Evolutionary conservation across 768 basidiomycete genomes (phyloP), one percentile per base, ranked within the genome.

Genomic region (Kwoniella shandongensis): DNA sequence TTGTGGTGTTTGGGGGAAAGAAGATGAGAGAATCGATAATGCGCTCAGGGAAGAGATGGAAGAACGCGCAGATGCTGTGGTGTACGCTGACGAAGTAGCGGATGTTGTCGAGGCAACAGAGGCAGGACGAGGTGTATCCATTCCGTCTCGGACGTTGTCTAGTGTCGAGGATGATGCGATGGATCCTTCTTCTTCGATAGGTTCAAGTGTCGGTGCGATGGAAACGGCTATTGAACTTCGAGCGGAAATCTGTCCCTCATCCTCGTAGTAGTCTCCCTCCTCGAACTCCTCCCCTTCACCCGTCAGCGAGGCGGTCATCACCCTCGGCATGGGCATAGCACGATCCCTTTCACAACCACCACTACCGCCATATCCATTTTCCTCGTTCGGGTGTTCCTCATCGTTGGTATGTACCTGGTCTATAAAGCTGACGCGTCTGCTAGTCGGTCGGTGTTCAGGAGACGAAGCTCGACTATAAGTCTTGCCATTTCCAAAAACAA

Each of bases 21-120:
- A 49, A 4, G 63, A 61, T 1, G 63, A 65, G 18, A 65, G 30
- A 38, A 59, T 54, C 15, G 63, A 65, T n/a, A 65, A 32, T 10
- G 62, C 57, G 4, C 52, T 56, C 3, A 63, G 44, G 25, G 59
- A 59, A 4, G 62, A 63, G 30, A 63, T 52, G 15, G 57, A 59
- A 22, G 62, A 63, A 35, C 62, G 46, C 5, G 62, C 62, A n/a
- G 62, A 63, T 7, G 62, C 62, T 17, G 62, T 63, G 7, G 62
- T 63, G 38, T 63, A 63, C 15, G 46, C 52, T 3, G 27, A 36
- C 32, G 59, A 45, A 25, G 22, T 23, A 10, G 42, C 25, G 4
- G 54, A 47, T 2, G 40, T 29, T 4, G 46, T 30, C 36, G 47
- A 57, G 22, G 35, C 15, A 4, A 40, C 23, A 10, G 51, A 54